Evolutionary conservation across 2,329 filamentous ascomycete species (phyloP).

Genomic region (Mariannaea elegans): DNA sequence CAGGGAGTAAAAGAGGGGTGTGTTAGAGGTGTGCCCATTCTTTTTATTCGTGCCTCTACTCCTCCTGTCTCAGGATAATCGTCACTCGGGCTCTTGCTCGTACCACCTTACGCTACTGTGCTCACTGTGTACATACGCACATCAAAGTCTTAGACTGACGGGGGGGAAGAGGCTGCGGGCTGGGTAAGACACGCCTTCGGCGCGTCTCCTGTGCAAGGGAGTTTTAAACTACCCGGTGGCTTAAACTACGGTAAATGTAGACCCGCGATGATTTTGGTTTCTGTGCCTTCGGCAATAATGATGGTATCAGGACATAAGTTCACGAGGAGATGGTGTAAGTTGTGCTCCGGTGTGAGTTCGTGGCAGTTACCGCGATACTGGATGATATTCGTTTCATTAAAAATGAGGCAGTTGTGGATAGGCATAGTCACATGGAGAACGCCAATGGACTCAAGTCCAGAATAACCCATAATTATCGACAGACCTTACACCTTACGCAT

Average conservation of each 20-base stretch:
- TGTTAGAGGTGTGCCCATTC: constrained; percentile 1
- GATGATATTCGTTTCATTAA: too few species aligned
- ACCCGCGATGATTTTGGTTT: constrained; percentile 1
- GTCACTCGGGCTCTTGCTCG: constrained; percentile 1
- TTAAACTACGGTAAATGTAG: constrained; percentile 11
- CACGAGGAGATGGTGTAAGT: background rate
- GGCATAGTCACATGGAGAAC: too few species aligned
- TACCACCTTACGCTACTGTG: too few species aligned
- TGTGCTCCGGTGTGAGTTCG: background rate
- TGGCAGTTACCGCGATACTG: too few species aligned
- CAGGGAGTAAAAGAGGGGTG: background rate
- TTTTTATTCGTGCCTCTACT: constrained; percentile 4
- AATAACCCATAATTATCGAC: too few species aligned
- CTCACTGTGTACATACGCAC: constrained; percentile 1
- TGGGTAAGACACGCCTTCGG: constrained; percentile 15
- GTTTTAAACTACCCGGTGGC: constrained; percentile 8
- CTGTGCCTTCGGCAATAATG: background rate
- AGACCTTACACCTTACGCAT: too few species aligned
- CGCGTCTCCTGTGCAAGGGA: constrained; percentile 16
- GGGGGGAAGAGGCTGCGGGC: constrained; percentile 2
- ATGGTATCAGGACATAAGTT: too few species aligned
- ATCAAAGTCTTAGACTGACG: background rate
- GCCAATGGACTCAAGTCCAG: too few species aligned
- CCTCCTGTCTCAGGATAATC: constrained; percentile 20
- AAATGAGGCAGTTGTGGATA: too few species aligned